Evolutionary conservation across 257 asterid species (phyloP), one percentile per base, ranked within the genome.

Genomic region (Ocimum tenuiflorum): DNA sequence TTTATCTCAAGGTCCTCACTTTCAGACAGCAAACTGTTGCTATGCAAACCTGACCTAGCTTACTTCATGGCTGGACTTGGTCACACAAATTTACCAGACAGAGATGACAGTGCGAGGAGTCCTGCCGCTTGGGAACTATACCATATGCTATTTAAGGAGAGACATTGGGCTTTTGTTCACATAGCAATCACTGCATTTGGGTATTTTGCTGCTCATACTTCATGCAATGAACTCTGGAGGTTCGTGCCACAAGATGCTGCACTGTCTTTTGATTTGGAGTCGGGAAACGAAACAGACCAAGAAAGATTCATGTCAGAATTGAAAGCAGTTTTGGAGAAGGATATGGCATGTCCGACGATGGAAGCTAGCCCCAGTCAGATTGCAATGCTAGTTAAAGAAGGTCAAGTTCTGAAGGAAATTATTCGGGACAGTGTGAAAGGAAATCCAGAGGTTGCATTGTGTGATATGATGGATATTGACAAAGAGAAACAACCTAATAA

Each of bases 211-310:
- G 81, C 88, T 62, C 89, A 72, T 17, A 90, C 95, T 53, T 72
- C 85, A 4, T 94, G 97, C 67, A 81, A 73, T 65, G 79, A 90
- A 36, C 85, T 94, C 17, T 94, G 99, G 97, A 82, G 96, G 70
- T 94, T 84, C 48, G 88, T 94, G 43, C 99, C 97, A 5, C 82
- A 78, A 49, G 92, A 90, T 74, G 99, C 99, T 8, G 92, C 99
- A 2, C 90, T 94, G 56, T 86, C 95, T 0, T 88, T 83, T 59
- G 99, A 94, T 77, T 20, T 85, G 68, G 88, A 81, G 55, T 67
- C 78, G 0, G 99, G 97, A 60, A 83, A 63, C 8, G 88, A 78
- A 68, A 78, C 85, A 29, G 90, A 83, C 4, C 91, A 83, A 72
- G 97, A 86, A 23, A 78, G 95, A 36, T 94, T 94, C 63, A 94